Percentiles rank a stretch among this genome's conserved stretches.
phyloP scores from a whole-genome alignment of 345 rosid species.

The Lumnitzera racemosa region DNA sequence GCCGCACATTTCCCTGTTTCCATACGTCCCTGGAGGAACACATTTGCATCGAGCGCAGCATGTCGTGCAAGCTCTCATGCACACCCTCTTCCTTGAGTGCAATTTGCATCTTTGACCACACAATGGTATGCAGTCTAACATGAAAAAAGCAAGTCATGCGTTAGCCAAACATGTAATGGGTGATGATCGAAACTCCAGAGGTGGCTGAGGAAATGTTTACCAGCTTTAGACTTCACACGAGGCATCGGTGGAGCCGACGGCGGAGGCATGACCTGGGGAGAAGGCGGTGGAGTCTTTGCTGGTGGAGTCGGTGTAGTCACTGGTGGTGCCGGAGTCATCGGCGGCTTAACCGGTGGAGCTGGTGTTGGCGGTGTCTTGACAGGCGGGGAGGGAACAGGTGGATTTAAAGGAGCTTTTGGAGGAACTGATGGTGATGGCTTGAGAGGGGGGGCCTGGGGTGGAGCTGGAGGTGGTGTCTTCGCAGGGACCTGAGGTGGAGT shows the following conservation, averaged over 20 bases:
- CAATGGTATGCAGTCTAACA: constrained; percentile 57
- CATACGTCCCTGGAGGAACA: constrained; percentile 89
- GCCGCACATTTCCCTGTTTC: constrained; percentile 78
- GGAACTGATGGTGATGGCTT: not conserved
- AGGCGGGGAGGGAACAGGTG: not conserved
- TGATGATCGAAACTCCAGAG: too few relatives aligned
- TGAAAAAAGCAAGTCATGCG: too few relatives aligned
- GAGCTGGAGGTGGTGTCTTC: too few relatives aligned
- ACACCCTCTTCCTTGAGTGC: constrained; percentile 59
- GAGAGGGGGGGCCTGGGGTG: too few relatives aligned
- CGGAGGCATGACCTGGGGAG: not conserved
- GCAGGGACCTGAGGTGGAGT: too few relatives aligned
- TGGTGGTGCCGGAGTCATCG: not conserved
- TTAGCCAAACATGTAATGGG: too few relatives aligned
- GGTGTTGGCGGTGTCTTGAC: not conserved
- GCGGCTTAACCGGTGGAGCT: constrained; percentile 7
- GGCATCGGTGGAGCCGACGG: constrained; percentile 7
- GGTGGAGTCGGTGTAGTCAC: not conserved
- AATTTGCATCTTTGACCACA: constrained; percentile 60
- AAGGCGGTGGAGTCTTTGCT: not conserved
- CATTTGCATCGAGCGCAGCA: constrained; percentile 89
- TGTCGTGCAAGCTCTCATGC: constrained; percentile 70
- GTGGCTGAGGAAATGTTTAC: not conserved
- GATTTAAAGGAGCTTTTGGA: not conserved
- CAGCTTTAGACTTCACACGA: constrained; percentile 13